Evolutionary conservation across 805 yeast species (phyloP), one percentile per base, ranked within the genome.

Genomic region (Candida chilensis): DNA sequence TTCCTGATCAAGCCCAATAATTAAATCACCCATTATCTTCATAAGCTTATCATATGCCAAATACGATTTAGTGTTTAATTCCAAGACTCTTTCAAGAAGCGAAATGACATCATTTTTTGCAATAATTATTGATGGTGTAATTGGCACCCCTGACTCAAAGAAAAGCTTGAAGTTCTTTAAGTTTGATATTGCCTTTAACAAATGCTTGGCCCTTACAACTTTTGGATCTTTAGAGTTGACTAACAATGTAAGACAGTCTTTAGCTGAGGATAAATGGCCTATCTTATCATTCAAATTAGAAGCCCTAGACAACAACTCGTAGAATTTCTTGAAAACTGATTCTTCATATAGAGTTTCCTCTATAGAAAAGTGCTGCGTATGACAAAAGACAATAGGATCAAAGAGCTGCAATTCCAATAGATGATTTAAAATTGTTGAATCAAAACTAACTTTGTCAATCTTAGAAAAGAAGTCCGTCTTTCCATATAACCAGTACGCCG

Each of bases 31-130:
- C 16, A 68, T 34, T 0, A 78, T 50, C 6, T 48, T 44, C 34
- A 55, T 54, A 4, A 78, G 48, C 25, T 56, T 53, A 3, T 58
- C 62, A 16, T 54, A 45, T 5, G 72, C 62, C 28, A 54, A 41
- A 38, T 76, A 78, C 2, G 78, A 58, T 9, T 53, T 51, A 1
- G 67, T 60, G 42, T 79, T 78, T 24, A 72, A 55, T 37, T 76
- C 83, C 11, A 79, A 45, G 3, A 73, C 49, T 15, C 53, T 44
- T 6, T 65, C 52, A 0, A 70, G 50, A 18, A 74, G 36, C 1
- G 46, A 50, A 17, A 57, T 37, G 1, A 67, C 59, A 11, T 60
- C 44, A 2, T 40, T 37, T 22, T 48, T 45, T 7, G 46, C 48
- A 9, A 65, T 24, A 2, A 69, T 37, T 27, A 57, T 55, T 2